Conservation (phyloP, 129 eudicot species). For the Centrapalus pauciflorus region DNA sequence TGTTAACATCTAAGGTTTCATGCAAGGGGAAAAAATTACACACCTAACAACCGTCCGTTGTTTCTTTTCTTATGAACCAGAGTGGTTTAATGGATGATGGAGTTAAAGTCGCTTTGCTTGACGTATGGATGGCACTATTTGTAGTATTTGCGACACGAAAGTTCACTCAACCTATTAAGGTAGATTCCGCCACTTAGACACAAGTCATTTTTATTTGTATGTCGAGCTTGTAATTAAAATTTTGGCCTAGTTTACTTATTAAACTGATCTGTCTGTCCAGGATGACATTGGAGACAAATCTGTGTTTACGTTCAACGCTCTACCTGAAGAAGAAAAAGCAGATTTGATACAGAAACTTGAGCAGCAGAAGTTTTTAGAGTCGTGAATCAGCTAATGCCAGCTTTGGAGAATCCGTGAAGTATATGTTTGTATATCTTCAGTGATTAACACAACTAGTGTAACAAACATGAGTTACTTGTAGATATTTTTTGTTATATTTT, state of each 20-base stretch:
- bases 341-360: slow-evolving; percentile 65
- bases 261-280: slow-evolving; percentile 32
- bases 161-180: slow-evolving; percentile 93
- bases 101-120: slow-evolving; percentile 51
- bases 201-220: too few species aligned
- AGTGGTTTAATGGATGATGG: slow-evolving; percentile 87
- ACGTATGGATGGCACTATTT: slow-evolving; percentile 81
- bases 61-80: slow-evolving; percentile 26
- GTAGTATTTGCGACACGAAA: slow-evolving; percentile 81
- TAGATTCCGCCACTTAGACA: slow-evolving; percentile 14
- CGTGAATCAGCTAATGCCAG: slow-evolving; percentile 17
- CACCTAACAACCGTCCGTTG: too few species aligned
- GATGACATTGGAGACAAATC: slow-evolving; percentile 99
- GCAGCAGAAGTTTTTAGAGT: slow-evolving; percentile 32
- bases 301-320: slow-evolving; percentile 70
- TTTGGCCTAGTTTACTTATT: neutral
- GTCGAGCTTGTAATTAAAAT: neutral
- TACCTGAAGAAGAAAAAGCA: slow-evolving; percentile 70
- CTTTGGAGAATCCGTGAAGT: neutral
- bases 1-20: too few species aligned
- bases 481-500: too few species aligned
- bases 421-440: slow-evolving; percentile 1
- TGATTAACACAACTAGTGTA: slow-evolving; percentile 5
- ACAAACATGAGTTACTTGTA: slow-evolving; percentile 6
- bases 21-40: too few species aligned